phyloP scores from a whole-genome alignment of 441 rosid species.

The Euphorbia celastroides region DNA sequence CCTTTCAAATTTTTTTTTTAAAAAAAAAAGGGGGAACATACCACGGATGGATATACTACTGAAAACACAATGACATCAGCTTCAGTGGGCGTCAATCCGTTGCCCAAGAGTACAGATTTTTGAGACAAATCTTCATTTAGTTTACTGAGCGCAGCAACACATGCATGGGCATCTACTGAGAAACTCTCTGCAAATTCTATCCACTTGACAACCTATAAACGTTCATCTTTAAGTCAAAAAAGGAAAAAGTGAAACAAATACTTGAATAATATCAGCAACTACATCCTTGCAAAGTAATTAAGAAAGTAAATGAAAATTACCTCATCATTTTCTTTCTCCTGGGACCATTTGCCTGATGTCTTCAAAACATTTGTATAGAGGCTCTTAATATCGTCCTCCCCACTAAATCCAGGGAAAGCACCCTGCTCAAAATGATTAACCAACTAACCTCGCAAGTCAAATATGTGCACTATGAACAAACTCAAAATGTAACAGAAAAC shows the following conservation, averaged over 20 bases:
- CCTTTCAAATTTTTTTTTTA: neutral
- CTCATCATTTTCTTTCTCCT: constrained; percentile 35
- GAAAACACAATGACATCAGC: constrained; percentile 73
- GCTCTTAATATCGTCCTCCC: constrained; percentile 45
- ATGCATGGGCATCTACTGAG: constrained; percentile 43
- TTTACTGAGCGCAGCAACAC: constrained; percentile 37
- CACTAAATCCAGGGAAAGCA: constrained; percentile 20
- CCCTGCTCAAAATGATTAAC: constrained; percentile 32
- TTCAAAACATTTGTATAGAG: constrained; percentile 44
- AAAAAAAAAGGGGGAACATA: constrained; percentile 27
- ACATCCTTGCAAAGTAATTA: neutral
- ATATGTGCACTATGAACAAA: neutral
- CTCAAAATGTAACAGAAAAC: neutral
- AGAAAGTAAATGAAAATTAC: constrained; percentile 30
- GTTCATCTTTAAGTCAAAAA: constrained; percentile 2
- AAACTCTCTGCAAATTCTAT: constrained; percentile 57
- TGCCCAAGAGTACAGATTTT: constrained; percentile 62
- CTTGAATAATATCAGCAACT: constrained; percentile 1
- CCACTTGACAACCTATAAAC: constrained; percentile 69
- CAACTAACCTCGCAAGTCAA: constrained; percentile 6
- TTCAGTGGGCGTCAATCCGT: constrained; percentile 68
- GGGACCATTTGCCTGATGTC: constrained; percentile 35
- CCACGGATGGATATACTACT: constrained; percentile 60
- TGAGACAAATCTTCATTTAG: constrained; percentile 57
- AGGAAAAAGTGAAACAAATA: neutral